Conservation (phyloP, 352 stramenopile genomes). For the Blastocystis sp. region DNA sequence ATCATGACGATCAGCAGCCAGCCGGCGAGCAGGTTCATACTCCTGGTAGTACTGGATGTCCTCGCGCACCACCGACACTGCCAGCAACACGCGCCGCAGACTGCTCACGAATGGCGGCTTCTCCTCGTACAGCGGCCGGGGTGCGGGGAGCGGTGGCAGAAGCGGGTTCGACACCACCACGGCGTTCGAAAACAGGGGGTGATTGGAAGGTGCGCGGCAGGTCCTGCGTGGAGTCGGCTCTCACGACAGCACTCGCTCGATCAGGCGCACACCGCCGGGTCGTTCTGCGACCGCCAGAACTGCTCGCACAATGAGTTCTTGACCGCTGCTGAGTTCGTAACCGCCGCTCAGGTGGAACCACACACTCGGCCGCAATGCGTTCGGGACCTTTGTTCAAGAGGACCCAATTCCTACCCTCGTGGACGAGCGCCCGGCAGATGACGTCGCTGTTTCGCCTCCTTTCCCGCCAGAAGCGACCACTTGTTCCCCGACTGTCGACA, state of each 20-base stretch:
- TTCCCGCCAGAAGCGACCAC: neutral
- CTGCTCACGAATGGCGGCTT: neutral
- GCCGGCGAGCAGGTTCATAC: conserved; percentile 51
- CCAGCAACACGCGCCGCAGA: conserved; percentile 19
- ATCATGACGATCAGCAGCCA: conserved; percentile 33
- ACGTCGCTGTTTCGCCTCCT: neutral
- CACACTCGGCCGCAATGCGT: conserved; percentile 6
- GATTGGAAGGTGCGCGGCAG: conserved; percentile 38
- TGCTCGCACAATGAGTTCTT: conserved; percentile 24
- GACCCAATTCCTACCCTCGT: conserved; percentile 1
- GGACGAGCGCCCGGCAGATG: neutral
- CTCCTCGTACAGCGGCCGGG: conserved; percentile 1
- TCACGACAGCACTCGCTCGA: neutral
- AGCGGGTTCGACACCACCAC: neutral
- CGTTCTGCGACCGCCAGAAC: neutral
- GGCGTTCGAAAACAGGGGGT: conserved; percentile 12
- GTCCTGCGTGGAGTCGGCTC: neutral
- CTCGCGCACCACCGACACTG: conserved; percentile 9
- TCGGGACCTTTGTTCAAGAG: conserved; percentile 1
- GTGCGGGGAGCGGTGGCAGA: no score
- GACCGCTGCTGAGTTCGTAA: conserved; percentile 1
- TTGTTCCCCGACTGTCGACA: conserved; percentile 23
- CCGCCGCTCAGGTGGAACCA: conserved; percentile 56
- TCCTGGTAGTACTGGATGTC: conserved; percentile 53
- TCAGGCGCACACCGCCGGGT: neutral